Conservation (phyloP, 768 basidiomycete species). For the Lactarius vividus region DNA sequence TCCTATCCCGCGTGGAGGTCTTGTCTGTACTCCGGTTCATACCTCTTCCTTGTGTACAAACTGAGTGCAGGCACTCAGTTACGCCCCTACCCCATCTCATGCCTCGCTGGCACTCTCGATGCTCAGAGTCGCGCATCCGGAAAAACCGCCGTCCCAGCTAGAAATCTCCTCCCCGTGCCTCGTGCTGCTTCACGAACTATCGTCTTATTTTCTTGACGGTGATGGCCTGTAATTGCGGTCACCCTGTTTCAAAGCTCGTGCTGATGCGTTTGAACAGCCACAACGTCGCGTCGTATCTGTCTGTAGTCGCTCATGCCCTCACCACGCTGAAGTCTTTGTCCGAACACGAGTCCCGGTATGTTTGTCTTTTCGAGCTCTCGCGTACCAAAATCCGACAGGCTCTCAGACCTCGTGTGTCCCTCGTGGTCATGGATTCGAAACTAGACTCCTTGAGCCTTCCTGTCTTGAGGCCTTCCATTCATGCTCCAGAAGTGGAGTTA, state of each 20-base stretch:
- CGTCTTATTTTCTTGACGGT: slow-evolving; percentile 24
- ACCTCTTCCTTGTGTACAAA: background rate
- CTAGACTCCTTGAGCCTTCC: slow-evolving; percentile 22
- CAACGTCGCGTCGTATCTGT: slow-evolving; percentile 22
- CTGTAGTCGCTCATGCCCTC: slow-evolving; percentile 22
- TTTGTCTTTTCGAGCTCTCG: background rate
- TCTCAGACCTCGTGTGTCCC: slow-evolving; percentile 4
- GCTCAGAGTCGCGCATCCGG: slow-evolving; percentile 17
- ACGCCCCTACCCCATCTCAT: slow-evolving; percentile 20
- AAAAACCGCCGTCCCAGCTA: background rate
- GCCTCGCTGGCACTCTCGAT: slow-evolving; percentile 24
- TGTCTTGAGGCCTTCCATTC: slow-evolving; percentile 6
- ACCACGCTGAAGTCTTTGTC: slow-evolving; percentile 4
- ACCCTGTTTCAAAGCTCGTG: background rate
- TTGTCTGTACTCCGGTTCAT: slow-evolving; percentile 45
- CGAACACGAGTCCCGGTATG: slow-evolving; percentile 21
- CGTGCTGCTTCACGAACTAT: slow-evolving; percentile 26
- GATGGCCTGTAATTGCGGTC: slow-evolving; percentile 11
- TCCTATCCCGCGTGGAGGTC: slow-evolving; percentile 38
- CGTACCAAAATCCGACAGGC: background rate
- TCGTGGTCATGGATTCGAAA: slow-evolving; percentile 27
- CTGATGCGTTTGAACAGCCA: slow-evolving; percentile 13
- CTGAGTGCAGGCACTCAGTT: slow-evolving; percentile 11
- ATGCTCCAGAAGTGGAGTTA: slow-evolving; percentile 1
- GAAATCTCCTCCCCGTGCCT: slow-evolving; percentile 19